Percentiles rank a stretch among this genome's conserved stretches.
These are phyloP conservation scores for Chrysosphaeria jannelii DNA, from an alignment of 2,329 filamentous ascomycete genomes.

Conservation along the genomic window DNA sequence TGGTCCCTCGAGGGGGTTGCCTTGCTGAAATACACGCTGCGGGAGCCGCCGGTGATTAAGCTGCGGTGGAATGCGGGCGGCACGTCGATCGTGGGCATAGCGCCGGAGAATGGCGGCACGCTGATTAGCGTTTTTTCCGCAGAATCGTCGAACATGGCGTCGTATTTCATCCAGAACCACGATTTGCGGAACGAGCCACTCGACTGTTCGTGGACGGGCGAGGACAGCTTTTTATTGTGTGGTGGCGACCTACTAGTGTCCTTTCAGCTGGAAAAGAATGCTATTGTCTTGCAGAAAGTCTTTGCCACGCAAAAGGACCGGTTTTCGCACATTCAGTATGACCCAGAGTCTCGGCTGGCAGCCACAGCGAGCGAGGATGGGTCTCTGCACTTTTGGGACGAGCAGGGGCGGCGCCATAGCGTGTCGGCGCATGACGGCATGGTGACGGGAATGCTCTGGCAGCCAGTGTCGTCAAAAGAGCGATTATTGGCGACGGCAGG, in stretches of 20 bases:
- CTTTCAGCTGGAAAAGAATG: conserved; percentile 15
- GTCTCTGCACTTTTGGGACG: not conserved
- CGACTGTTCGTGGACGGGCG: conserved; percentile 28
- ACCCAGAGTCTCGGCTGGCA: conserved; percentile 19
- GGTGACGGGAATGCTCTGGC: conserved; percentile 15
- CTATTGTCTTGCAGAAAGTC: conserved; percentile 16
- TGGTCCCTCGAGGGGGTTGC: conserved; percentile 22
- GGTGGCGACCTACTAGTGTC: conserved; percentile 22
- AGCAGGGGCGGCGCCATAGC: conserved; percentile 2
- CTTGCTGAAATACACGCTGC: conserved; percentile 21
- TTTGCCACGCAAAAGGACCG: conserved; percentile 23
- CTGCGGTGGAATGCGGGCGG: conserved; percentile 28
- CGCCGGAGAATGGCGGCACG: conserved; percentile 21
- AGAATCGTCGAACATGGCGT: conserved; percentile 13
- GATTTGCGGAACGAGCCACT: conserved; percentile 19
- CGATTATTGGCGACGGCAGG: conserved; percentile 27
- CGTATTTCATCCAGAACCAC: conserved; percentile 18
- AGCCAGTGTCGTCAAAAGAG: conserved; percentile 20
- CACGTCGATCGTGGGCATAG: conserved; percentile 23
- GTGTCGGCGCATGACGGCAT: conserved; percentile 1
- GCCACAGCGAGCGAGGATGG: conserved; percentile 30
- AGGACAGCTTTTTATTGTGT: conserved; percentile 25
- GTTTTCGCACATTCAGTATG: conserved; percentile 22
- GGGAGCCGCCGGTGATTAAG: conserved; percentile 30
- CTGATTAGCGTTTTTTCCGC: conserved; percentile 24